Evolutionary conservation across 805 yeast genomes (phyloP), one percentile per base, ranked within the genome.

Genomic region (Monosporozyma yasuniensis): DNA sequence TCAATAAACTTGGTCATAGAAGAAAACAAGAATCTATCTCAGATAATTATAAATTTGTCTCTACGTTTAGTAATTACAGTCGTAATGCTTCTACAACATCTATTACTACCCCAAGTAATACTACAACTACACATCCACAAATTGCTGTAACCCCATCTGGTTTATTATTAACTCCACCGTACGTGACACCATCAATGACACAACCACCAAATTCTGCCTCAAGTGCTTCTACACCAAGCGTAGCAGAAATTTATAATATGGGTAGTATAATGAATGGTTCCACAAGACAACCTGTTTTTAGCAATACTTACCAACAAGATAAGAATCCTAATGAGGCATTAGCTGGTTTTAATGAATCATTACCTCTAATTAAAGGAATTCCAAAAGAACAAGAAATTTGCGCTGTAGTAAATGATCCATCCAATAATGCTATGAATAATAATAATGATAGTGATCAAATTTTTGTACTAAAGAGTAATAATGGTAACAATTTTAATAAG

Each of bases 21-120:
- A 61, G 56, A 38, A 64, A 64, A 44, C 68, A 65, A 50, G 66
- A 62, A 42, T 64, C 69, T 2, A 56, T 65, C 8, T 59, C 67
- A 2, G 69, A 65, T 41, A 23, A 50, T 43, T 46, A 52, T 22
- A 48, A 47, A 28, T 19, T 44, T 4, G 51, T 32, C 11, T 45
- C 34, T n/a, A 39, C 27, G 4, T 39, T 39, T 12, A 39, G 22
- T 39, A 39, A 39, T 39, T 39, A 39, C 21, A 39, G 42, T 22
- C 25, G 27, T 14, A 19, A 39, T 39, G 42, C 42, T 12, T 39
- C 42, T 5, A 19, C 42, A 5, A 39, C 42, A 19, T 39, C 42
- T 9, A 39, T 39, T 22, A 39, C 42, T 4, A 39, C 42, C 8
- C 42, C 42, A 39, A 41, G 19, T 28, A 22, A 39, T 21, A 46